These are phyloP conservation scores for Pseudotulostoma volvatum DNA, from an alignment of 495 filamentous ascomycete genomes.

Conservation along the genomic window DNA sequence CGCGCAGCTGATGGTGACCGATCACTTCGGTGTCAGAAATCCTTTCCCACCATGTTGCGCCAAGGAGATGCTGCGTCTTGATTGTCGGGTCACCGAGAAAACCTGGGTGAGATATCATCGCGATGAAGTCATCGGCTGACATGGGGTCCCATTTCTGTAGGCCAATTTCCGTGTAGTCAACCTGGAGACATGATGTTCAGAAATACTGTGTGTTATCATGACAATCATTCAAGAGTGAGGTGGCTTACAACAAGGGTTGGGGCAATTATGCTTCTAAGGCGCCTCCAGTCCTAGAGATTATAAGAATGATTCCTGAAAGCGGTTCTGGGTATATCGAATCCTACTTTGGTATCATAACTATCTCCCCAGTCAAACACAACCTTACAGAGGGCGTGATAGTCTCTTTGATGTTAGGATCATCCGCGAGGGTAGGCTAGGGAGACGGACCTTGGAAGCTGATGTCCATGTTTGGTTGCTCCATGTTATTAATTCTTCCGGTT, in stretches of 20 bases:
- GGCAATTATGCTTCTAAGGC: conserved; percentile 53
- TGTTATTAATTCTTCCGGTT: no score
- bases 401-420: no score
- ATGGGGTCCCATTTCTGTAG: conserved; percentile 56
- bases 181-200: conserved; percentile 7
- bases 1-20: conserved; percentile 63
- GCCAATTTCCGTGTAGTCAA: conserved; percentile 64
- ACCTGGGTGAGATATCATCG: conserved; percentile 46
- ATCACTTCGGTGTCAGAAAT: conserved; percentile 48
- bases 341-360: conserved; percentile 56
- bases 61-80: conserved; percentile 65
- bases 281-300: conserved; percentile 49
- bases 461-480: conserved; percentile 3
- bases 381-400: conserved; percentile 4
- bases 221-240: conserved; percentile 1
- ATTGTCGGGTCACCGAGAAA: conserved; percentile 57
- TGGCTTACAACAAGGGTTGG: conserved; percentile 41
- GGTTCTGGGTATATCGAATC: background rate
- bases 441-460: conserved; percentile 4
- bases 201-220: background rate
- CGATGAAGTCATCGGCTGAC: conserved; percentile 53
- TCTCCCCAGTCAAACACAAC: conserved; percentile 58
- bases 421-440: background rate
- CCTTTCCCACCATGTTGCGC: conserved; percentile 55
- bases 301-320: background rate